These are phyloP conservation scores for Austroboletus festivus DNA, from an alignment of 768 basidiomycete species.

Conservation along the genomic window DNA sequence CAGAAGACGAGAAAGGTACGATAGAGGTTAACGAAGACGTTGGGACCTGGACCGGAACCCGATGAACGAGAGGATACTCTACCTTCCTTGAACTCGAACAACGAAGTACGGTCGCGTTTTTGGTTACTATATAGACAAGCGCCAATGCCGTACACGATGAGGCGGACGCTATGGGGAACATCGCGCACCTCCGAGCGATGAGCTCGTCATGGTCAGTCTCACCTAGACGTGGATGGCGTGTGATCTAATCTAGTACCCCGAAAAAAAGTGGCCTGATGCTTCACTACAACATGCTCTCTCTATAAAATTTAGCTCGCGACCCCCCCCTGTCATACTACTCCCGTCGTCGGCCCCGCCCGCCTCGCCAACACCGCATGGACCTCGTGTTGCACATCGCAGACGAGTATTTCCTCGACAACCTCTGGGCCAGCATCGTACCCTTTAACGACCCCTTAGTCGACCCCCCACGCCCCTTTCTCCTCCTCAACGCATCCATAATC, in stretches of 20 bases:
- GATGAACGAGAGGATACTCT: too few species aligned
- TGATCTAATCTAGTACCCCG: constrained; percentile 2
- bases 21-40: too few species aligned
- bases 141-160: too few species aligned
- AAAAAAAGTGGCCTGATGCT: constrained; percentile 30
- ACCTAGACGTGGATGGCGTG: constrained; percentile 4
- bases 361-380: constrained; percentile 62
- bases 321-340: background rate
- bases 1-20: constrained; percentile 3
- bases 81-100: too few species aligned
- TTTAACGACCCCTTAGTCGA: constrained; percentile 42
- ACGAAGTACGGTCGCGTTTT: too few species aligned
- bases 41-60: background rate
- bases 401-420: constrained; percentile 67
- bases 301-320: constrained; percentile 19
- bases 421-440: constrained; percentile 78
- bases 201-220: background rate
- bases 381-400: constrained; percentile 67
- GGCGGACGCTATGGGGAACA: too few species aligned
- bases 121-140: too few species aligned
- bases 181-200: too few species aligned
- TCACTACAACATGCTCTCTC: background rate
- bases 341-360: background rate
- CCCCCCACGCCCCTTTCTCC: constrained; percentile 24
- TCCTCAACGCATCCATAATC: constrained; percentile 39